phyloP scores from a whole-genome alignment of 352 stramenopile species.

The Pythium plurisporium region DNA sequence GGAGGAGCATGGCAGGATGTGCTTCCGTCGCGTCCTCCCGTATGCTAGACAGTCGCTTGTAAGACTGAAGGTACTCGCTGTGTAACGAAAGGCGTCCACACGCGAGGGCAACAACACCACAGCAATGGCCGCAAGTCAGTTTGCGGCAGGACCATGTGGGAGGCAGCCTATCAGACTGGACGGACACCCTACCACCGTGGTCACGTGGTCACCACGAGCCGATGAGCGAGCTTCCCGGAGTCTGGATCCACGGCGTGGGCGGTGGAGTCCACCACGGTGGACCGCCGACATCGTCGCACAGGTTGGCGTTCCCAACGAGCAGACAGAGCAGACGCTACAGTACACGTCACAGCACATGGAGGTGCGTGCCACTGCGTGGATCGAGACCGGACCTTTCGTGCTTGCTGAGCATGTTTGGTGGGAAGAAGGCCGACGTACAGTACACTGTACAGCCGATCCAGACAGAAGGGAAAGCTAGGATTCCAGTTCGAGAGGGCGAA shows the following conservation, averaged over 20 bases:
- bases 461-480: too few species aligned
- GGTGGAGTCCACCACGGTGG: too few species aligned
- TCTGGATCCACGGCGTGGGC: too few species aligned
- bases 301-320: neutral
- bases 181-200: neutral
- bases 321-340: constrained; percentile 5
- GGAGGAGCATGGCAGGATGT: too few species aligned
- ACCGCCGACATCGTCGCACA: neutral
- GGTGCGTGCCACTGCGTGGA: neutral
- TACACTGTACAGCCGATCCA: too few species aligned
- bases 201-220: too few species aligned
- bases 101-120: neutral
- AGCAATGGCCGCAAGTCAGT: neutral
- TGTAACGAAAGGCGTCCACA: neutral
- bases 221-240: neutral
- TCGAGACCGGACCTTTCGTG: too few species aligned
- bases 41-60: too few species aligned
- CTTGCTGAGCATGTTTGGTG: too few species aligned
- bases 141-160: neutral
- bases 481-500: too few species aligned
- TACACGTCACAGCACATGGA: neutral
- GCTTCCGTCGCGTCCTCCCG: too few species aligned
- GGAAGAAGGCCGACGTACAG: too few species aligned
- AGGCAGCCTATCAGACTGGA: neutral
- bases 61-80: neutral